Percentiles rank a stretch among this genome's conserved stretches.
phyloP scores from a whole-genome alignment of 208 protist genomes.

The Leishmania martiniquensis region DNA sequence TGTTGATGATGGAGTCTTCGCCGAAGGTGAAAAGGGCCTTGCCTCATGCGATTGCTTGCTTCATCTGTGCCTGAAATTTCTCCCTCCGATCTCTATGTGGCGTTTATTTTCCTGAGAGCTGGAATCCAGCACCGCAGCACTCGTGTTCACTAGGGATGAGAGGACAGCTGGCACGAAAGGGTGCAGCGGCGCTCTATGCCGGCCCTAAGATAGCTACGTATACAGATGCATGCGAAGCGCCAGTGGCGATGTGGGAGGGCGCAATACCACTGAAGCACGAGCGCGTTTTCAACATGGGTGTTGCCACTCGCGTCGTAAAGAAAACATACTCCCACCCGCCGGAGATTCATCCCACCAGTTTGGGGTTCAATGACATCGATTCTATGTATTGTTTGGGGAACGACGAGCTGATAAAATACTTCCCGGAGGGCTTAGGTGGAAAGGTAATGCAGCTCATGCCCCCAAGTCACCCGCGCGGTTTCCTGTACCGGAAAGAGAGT shows the following conservation, averaged over 20 bases:
- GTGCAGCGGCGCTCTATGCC: slow-evolving; percentile 63
- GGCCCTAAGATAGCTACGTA: slow-evolving; percentile 63
- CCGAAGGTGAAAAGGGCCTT: neutral
- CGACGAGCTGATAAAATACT: slow-evolving; percentile 82
- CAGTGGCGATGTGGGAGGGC: slow-evolving; percentile 84
- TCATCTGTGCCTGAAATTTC: neutral
- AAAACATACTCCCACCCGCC: slow-evolving; percentile 86
- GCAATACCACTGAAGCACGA: slow-evolving; percentile 82
- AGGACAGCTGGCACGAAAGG: slow-evolving; percentile 47
- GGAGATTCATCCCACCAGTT: slow-evolving; percentile 54
- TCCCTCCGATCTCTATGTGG: neutral
- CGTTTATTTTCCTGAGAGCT: neutral
- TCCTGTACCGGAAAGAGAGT: slow-evolving; percentile 90
- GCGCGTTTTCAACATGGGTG: slow-evolving; percentile 56
- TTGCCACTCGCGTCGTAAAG: slow-evolving; percentile 49
- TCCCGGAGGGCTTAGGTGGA: slow-evolving; percentile 88
- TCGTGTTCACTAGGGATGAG: slow-evolving; percentile 37
- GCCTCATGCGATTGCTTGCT: neutral
- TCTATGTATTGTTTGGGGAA: slow-evolving; percentile 93
- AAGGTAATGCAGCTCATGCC: slow-evolving; percentile 93
- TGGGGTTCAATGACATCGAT: slow-evolving; percentile 88
- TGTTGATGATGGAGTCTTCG: neutral
- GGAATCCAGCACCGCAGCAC: neutral
- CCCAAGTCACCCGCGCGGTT: slow-evolving; percentile 87
- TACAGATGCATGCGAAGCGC: slow-evolving; percentile 89